phyloP scores from a whole-genome alignment of 2,329 filamentous ascomycete genomes.

The Ophiostoma novo-ulmi region DNA sequence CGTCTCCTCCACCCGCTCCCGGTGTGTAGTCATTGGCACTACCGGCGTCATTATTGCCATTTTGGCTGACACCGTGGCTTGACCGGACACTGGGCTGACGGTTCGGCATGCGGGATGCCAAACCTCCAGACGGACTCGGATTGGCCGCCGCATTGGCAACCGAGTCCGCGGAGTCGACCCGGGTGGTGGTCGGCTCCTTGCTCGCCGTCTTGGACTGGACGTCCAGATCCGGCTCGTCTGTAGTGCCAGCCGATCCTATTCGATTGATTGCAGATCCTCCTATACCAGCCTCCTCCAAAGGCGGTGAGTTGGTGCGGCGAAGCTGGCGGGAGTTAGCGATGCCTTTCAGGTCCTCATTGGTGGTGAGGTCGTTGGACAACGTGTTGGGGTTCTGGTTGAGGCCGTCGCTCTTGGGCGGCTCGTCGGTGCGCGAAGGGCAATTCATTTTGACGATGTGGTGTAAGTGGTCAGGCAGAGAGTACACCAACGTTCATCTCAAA shows the following conservation, averaged over 20 bases:
- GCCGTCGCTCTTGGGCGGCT: conserved; percentile 38
- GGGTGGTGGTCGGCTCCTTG: conserved; percentile 17
- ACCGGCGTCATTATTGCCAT: conserved; percentile 4
- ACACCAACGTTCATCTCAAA: not conserved
- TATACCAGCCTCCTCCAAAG: conserved; percentile 32
- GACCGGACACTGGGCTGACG: conserved; percentile 11
- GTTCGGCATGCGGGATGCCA: not conserved
- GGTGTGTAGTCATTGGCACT: not conserved
- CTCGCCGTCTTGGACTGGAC: conserved; percentile 4
- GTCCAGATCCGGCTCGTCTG: conserved; percentile 13
- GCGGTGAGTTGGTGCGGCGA: conserved; percentile 26
- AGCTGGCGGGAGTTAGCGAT: conserved; percentile 42
- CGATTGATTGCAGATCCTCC: conserved; percentile 22
- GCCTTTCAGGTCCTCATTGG: conserved; percentile 51
- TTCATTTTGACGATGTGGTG: conserved; percentile 23
- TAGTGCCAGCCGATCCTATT: not conserved
- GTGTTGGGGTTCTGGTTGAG: conserved; percentile 53
- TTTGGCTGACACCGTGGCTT: conserved; percentile 3
- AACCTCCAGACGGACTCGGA: conserved; percentile 6
- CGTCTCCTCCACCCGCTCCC: conserved; percentile 17
- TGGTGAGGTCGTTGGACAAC: conserved; percentile 52
- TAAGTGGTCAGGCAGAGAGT: not conserved
- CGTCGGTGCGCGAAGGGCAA: conserved; percentile 37
- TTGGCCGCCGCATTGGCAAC: not conserved
- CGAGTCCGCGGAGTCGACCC: conserved; percentile 18